Evolutionary conservation across 2,329 filamentous ascomycete genomes (phyloP).

Genomic region (Coniochaeta ligniaria): DNA sequence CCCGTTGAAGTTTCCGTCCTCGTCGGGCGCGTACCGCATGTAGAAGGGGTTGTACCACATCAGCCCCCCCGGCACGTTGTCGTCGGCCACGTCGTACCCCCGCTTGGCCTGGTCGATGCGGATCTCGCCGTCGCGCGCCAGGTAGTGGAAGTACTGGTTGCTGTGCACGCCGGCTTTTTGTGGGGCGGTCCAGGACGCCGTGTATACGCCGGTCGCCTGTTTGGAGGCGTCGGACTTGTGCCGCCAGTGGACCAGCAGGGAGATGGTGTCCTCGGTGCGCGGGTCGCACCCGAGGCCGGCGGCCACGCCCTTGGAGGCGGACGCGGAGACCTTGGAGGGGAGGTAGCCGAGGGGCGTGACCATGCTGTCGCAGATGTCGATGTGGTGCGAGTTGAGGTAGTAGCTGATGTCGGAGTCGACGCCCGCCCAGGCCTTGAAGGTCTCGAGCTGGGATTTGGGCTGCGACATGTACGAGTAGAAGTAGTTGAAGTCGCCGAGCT

Average conservation of each 20-base stretch:
- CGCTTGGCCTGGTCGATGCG: slow-evolving; percentile 89
- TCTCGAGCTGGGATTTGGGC: slow-evolving; percentile 84
- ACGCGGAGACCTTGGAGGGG: slow-evolving; percentile 72
- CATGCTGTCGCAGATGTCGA: slow-evolving; percentile 91
- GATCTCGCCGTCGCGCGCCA: slow-evolving; percentile 77
- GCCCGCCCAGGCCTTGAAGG: slow-evolving; percentile 91
- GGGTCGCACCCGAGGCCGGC: slow-evolving; percentile 70
- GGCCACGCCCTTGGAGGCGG: slow-evolving; percentile 71
- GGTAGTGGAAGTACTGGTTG: slow-evolving; percentile 96
- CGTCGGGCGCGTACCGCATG: slow-evolving; percentile 90
- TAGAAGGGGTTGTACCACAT: slow-evolving; percentile 94
- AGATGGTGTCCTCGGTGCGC: slow-evolving; percentile 88
- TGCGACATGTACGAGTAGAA: slow-evolving; percentile 97
- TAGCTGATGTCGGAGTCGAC: slow-evolving; percentile 91
- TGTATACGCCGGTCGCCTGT: slow-evolving; percentile 82
- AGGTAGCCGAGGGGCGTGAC: slow-evolving; percentile 64
- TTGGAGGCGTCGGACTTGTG: slow-evolving; percentile 62
- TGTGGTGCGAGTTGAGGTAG: slow-evolving; percentile 92
- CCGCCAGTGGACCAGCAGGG: slow-evolving; percentile 81
- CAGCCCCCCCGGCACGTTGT: slow-evolving; percentile 59
- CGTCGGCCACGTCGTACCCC: slow-evolving; percentile 90
- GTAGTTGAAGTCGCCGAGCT: slow-evolving; percentile 92
- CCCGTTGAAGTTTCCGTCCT: slow-evolving; percentile 89
- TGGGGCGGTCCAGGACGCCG: slow-evolving; percentile 89
- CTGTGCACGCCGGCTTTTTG: slow-evolving; percentile 91